Evolutionary conservation across 306 rosid genomes (phyloP), one percentile per base, ranked within the genome.

Genomic region (Medicago ruthenica): DNA sequence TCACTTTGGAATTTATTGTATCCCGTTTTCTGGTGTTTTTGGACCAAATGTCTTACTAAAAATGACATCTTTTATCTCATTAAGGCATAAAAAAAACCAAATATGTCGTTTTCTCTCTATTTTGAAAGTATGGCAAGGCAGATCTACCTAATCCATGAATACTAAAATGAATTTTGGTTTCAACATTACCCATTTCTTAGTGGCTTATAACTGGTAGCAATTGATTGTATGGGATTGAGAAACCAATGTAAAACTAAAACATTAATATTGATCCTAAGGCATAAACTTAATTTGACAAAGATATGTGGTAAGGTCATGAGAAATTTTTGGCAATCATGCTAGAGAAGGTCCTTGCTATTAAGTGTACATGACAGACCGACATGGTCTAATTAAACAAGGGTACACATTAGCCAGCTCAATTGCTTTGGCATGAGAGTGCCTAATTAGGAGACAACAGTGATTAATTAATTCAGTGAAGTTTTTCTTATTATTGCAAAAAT

Each of bases 331-430:
- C 71, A 78, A 80, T 81, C 64, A 76, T 79, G 79, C 70, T 16
- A 45, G 73, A 24, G 22, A 62, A 70, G 80, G 18, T 13, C 47
- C 21, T 69, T 59, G 76, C 69, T 41, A 74, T 61, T 79, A 83
- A 78, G 13, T 55, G 85, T 70, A 75, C 64, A 83, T 68, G 86
- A 66, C 84, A 81, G 71, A 82, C 85, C 83, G 6, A 86, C 91
- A 87, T 58, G 9, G 82, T 88, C 71, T 73, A 84, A 84, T 83
- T 79, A 89, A 85, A 90, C 74, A 88, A 86, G 91, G 72, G 87
- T 86, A 85, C 92, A 83, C 90, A 89, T 86, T 71, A 85, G 91
- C 88, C 98, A 96, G 99, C 97, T 92, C 91, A 92, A 80, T 63
- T 84, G 82, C 92, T 80, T 95, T 88, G 88, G 89, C 90, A 84